A percentile compares a stretch with the other conserved stretches of the same genome.
Evolutionary conservation across 2,329 filamentous ascomycete genomes (phyloP).

Genomic region (Fusarium foetens): DNA sequence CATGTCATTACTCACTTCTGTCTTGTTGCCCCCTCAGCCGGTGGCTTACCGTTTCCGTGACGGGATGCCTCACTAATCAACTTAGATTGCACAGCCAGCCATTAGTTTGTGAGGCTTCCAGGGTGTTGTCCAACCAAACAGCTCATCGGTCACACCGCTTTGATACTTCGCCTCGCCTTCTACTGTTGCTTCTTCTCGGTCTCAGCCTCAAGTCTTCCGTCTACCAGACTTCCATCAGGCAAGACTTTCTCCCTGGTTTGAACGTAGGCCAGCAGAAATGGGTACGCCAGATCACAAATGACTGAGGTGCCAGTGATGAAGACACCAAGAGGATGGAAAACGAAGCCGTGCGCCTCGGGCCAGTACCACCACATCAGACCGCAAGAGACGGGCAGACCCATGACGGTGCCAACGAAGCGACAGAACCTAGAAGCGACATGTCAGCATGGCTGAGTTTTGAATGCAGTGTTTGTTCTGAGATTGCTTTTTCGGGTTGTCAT

Average conservation of each 20-base stretch:
- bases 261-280: conserved; percentile 55
- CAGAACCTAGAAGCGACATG: conserved; percentile 51
- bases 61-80: background rate
- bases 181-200: conserved; percentile 39
- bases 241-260: conserved; percentile 52
- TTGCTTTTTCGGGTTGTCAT: conserved; percentile 4
- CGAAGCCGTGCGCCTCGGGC: conserved; percentile 62
- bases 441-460: conserved; percentile 18
- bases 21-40: background rate
- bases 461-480: background rate
- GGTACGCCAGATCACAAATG: conserved; percentile 57
- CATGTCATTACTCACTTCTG: conserved; percentile 11
- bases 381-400: conserved; percentile 54
- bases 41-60: background rate
- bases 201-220: conserved; percentile 23
- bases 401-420: conserved; percentile 55
- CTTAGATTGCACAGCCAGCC: background rate
- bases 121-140: background rate
- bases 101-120: background rate
- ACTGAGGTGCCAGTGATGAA: conserved; percentile 55
- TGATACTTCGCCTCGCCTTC: background rate
- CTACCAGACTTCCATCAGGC: conserved; percentile 51
- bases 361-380: conserved; percentile 60
- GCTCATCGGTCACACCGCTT: background rate
- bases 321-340: conserved; percentile 54